phyloP scores from a whole-genome alignment of 257 asterid species.

The Solanum chaucha region DNA sequence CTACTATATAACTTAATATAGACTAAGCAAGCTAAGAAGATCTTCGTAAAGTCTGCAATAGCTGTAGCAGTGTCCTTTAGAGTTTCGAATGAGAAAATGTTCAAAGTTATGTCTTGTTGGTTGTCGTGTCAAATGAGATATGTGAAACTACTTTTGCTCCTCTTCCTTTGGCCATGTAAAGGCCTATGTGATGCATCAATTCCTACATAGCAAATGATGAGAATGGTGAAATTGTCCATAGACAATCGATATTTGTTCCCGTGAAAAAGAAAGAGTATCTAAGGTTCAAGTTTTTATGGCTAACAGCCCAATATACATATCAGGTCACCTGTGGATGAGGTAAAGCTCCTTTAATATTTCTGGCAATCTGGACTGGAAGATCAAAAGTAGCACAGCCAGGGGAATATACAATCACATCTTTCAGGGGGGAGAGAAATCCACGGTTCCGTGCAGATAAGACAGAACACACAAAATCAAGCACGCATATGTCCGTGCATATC shows the following conservation, averaged over 20 bases:
- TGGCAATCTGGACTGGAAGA: constrained; percentile 53
- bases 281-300: background rate
- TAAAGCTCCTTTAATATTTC: constrained; percentile 52
- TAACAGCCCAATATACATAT: background rate
- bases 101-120: background rate
- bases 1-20: background rate
- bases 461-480: constrained; percentile 80
- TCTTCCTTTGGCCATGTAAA: constrained; percentile 74
- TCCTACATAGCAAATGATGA: constrained; percentile 27
- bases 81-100: background rate
- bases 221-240: background rate
- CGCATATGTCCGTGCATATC: constrained; percentile 87
- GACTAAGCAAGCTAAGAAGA: background rate
- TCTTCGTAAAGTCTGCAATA: background rate
- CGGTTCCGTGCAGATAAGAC: constrained; percentile 71
- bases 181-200: constrained; percentile 79
- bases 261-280: background rate
- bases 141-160: constrained; percentile 78
- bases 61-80: background rate
- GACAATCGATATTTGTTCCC: background rate
- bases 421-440: constrained; percentile 46
- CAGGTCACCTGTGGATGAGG: constrained; percentile 86
- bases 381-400: constrained; percentile 82
- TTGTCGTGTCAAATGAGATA: constrained; percentile 25
- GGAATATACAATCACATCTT: constrained; percentile 77